Evolutionary conservation across 1,139 yeast genomes (phyloP).

Genomic region (Candida tunisiensis): DNA sequence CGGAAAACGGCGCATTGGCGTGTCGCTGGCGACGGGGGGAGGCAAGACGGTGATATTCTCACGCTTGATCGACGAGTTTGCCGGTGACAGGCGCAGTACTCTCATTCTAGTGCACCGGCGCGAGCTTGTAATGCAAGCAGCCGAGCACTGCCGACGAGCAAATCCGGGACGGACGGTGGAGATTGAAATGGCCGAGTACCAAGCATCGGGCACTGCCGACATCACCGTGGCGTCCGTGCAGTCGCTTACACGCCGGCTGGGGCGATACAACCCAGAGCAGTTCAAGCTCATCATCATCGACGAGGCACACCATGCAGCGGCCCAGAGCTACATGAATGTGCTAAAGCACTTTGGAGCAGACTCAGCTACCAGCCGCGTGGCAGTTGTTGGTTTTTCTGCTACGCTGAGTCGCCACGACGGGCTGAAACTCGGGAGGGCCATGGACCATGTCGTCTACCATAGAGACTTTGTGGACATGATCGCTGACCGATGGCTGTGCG

Average conservation of each 20-base stretch:
- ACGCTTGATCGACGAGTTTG: no score
- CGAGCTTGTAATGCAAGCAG: constrained; percentile 65
- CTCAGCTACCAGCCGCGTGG: constrained; percentile 25
- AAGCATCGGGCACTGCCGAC: constrained; percentile 30
- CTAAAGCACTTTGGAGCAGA: constrained; percentile 39
- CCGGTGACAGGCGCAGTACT: constrained; percentile 29
- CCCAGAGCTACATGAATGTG: constrained; percentile 44
- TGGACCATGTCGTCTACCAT: constrained; percentile 66
- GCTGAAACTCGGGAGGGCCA: constrained; percentile 35
- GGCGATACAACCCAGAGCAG: constrained; percentile 34
- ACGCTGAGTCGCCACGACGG: constrained; percentile 59
- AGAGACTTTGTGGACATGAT: constrained; percentile 55
- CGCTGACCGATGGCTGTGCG: constrained; percentile 48
- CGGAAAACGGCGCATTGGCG: constrained; percentile 50
- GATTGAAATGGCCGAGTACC: constrained; percentile 42
- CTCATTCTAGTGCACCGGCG: constrained; percentile 68
- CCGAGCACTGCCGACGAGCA: constrained; percentile 26
- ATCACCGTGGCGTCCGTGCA: constrained; percentile 70
- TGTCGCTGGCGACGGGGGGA: constrained; percentile 86
- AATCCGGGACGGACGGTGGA: constrained; percentile 39
- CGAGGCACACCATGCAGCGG: constrained; percentile 90
- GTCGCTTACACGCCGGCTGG: constrained; percentile 41
- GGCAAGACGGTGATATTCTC: constrained; percentile 95
- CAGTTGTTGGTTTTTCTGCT: constrained; percentile 78
- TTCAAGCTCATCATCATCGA: constrained; percentile 68